Evolutionary conservation across 164 flowering plant species (phyloP).

Genomic region (Piper betle): DNA sequence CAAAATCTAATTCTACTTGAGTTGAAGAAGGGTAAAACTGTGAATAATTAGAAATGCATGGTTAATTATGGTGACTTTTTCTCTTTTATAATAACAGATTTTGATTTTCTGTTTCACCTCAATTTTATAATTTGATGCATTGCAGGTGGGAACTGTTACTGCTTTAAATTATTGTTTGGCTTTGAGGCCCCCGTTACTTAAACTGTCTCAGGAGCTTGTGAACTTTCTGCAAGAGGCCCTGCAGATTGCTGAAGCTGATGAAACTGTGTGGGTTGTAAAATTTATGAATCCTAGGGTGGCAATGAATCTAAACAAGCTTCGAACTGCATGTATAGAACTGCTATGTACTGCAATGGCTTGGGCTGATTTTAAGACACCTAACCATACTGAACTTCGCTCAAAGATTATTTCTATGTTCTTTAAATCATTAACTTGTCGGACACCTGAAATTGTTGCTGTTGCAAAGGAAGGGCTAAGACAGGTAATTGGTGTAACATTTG

Average conservation of each 20-base stretch:
- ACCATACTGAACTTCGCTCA: conserved; percentile 79
- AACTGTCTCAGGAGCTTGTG: conserved; percentile 77
- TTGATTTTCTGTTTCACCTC: not conserved
- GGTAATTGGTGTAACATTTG: conserved; percentile 25
- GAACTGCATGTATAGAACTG: conserved; percentile 94
- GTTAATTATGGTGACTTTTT: too few species aligned
- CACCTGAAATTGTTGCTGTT: conserved; percentile 95
- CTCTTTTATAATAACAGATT: too few species aligned
- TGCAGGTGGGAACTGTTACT: conserved; percentile 89
- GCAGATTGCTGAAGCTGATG: conserved; percentile 98
- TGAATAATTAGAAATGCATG: too few species aligned
- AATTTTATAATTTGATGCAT: not conserved
- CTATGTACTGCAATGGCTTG: conserved; percentile 99
- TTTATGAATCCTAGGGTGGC: conserved; percentile 81
- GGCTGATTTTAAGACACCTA: conserved; percentile 87
- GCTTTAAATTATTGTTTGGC: conserved; percentile 96
- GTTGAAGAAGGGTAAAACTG: too few species aligned
- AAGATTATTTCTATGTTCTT: conserved; percentile 98
- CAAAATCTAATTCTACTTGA: too few species aligned
- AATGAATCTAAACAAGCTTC: conserved; percentile 68
- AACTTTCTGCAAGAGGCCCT: conserved; percentile 94
- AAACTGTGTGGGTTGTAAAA: conserved; percentile 84
- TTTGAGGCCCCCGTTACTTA: conserved; percentile 92
- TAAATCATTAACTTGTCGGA: conserved; percentile 86
- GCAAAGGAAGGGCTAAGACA: conserved; percentile 97